Evolutionary conservation across 495 filamentous ascomycete genomes (phyloP).

Genomic region (Annulohypoxylon stygium): DNA sequence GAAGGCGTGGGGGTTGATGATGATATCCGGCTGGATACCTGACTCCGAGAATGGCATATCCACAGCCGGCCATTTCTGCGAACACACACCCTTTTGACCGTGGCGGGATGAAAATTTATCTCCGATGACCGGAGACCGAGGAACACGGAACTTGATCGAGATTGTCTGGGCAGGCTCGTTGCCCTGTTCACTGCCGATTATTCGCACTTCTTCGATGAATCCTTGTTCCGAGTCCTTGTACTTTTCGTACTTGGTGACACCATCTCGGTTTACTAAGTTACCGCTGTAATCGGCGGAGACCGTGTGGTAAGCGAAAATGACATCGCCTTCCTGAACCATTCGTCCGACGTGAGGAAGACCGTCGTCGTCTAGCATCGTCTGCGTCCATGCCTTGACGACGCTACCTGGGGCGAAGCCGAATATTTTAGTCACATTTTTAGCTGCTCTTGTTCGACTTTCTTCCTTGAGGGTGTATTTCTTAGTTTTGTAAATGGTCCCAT

Average conservation of each 20-base stretch:
- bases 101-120: slow-evolving; percentile 99
- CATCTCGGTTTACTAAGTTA: slow-evolving; percentile 82
- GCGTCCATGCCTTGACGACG: slow-evolving; percentile 71
- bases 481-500: slow-evolving; percentile 97
- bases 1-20: slow-evolving; percentile 99
- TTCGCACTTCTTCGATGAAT: slow-evolving; percentile 91
- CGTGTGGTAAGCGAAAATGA: slow-evolving; percentile 89
- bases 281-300: slow-evolving; percentile 81
- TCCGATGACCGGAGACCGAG: slow-evolving; percentile 91
- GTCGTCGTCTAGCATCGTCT: slow-evolving; percentile 81
- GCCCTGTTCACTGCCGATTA: slow-evolving; percentile 86
- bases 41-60: slow-evolving; percentile 99
- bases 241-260: slow-evolving; percentile 82
- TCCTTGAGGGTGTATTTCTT: slow-evolving; percentile 88
- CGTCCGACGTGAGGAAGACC: slow-evolving; percentile 85
- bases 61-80: slow-evolving; percentile 93
- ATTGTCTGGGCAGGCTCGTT: slow-evolving; percentile 85
- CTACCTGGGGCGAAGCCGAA: slow-evolving; percentile 87
- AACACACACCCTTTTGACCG: slow-evolving; percentile 96
- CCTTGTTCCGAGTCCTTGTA: slow-evolving; percentile 92
- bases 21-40: slow-evolving; percentile 95
- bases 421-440: slow-evolving; percentile 73
- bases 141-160: slow-evolving; percentile 92
- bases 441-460: slow-evolving; percentile 68
- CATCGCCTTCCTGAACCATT: slow-evolving; percentile 80